phyloP scores from a whole-genome alignment of 2,329 filamentous ascomycete species.

The Arthroderma sp. region DNA sequence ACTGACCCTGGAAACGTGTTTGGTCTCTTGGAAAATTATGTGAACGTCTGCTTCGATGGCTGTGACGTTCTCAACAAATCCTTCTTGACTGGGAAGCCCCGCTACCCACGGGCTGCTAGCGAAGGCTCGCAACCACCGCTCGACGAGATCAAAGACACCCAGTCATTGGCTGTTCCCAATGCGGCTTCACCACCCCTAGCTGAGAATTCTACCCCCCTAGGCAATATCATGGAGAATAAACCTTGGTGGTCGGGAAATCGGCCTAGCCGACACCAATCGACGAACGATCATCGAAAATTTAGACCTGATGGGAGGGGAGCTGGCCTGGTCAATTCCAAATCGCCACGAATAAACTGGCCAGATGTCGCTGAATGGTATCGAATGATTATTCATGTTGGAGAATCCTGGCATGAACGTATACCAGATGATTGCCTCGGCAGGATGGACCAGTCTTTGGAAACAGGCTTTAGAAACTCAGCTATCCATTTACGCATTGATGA shows the following conservation, averaged over 20 bases:
- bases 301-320: constrained; percentile 9
- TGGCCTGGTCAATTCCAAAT: constrained; percentile 42
- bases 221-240: constrained; percentile 68
- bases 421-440: constrained; percentile 17
- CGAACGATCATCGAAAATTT: constrained; percentile 22
- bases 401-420: constrained; percentile 39
- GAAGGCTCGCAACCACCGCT: constrained; percentile 27
- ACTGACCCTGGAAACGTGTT: constrained; percentile 41
- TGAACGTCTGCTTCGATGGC: constrained; percentile 54
- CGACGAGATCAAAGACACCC: neutral
- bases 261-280: constrained; percentile 21
- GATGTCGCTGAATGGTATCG: constrained; percentile 62
- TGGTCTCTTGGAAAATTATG: constrained; percentile 62
- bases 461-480: constrained; percentile 29
- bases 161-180: neutral
- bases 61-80: constrained; percentile 64
- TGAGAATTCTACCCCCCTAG: constrained; percentile 59
- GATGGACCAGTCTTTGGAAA: constrained; percentile 28
- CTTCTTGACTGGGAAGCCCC: constrained; percentile 46
- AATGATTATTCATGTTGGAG: constrained; percentile 53
- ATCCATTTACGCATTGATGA: constrained; percentile 36
- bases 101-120: constrained; percentile 28
- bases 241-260: constrained; percentile 64
- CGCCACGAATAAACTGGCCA: constrained; percentile 62
- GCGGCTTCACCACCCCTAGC: constrained; percentile 50